phyloP scores from a whole-genome alignment of 2,329 filamentous ascomycete genomes.

The Fusarium sp. region DNA sequence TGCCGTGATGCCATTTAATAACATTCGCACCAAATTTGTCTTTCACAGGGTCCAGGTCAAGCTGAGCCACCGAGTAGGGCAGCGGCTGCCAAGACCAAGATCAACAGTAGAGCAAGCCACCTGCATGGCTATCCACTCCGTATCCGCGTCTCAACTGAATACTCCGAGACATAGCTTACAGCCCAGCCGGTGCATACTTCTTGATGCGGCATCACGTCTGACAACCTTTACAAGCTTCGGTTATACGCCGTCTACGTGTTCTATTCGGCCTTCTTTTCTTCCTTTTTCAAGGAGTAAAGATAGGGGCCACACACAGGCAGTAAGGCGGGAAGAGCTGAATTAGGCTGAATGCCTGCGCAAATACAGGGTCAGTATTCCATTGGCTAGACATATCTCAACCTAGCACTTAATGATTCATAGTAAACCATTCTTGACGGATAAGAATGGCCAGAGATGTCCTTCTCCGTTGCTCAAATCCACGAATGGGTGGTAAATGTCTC shows the following conservation, averaged over 20 bases:
- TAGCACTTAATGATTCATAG: slow-evolving; percentile 19
- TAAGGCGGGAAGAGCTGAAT: slow-evolving; percentile 14
- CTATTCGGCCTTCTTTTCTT: slow-evolving; percentile 29
- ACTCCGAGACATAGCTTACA: slow-evolving; percentile 26
- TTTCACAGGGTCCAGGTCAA: slow-evolving; percentile 1
- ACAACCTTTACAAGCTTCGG: slow-evolving; percentile 9
- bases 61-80: slow-evolving; percentile 3
- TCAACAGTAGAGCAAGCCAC: slow-evolving; percentile 37
- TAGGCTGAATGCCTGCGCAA: slow-evolving; percentile 4
- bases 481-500: slow-evolving; percentile 4
- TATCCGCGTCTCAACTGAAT: slow-evolving; percentile 26
- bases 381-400: slow-evolving; percentile 7
- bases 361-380: slow-evolving; percentile 8
- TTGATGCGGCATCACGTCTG: slow-evolving; percentile 28
- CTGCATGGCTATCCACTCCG: slow-evolving; percentile 18
- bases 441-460: slow-evolving; percentile 8
- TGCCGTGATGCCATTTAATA: slow-evolving; percentile 7
- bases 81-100: slow-evolving; percentile 39
- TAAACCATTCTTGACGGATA: background rate
- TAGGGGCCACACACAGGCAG: slow-evolving; percentile 10
- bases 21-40: background rate
- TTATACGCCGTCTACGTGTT: slow-evolving; percentile 2
- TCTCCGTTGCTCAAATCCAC: background rate
- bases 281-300: slow-evolving; percentile 3
- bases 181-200: slow-evolving; percentile 15